Base-by-base conservation (phyloP, 768 basidiomycete genomes). In the Plicaturopsis crispa region DNA sequence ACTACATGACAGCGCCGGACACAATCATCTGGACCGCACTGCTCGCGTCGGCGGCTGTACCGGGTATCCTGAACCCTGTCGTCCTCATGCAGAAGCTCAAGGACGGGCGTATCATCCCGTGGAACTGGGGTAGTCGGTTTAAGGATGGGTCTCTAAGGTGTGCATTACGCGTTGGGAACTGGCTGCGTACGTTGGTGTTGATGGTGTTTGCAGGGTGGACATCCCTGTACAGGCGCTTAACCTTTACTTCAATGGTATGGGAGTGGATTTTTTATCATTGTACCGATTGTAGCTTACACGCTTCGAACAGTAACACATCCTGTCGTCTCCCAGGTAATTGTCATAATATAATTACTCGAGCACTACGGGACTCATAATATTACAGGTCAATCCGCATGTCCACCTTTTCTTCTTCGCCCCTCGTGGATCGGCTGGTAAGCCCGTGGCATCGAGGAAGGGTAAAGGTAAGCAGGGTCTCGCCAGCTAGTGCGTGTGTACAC, bases 321-420 rank as follows among this genome's bases (percentile, higher is more conserved):
- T 3, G 82, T 97, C 36, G 94, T 98, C 30, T 89, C 86, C 2
- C 92, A 97, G 62, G 92, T 88, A 17, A 99, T 48, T 78, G 73
- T 3, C 69, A 71, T 46, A 63, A n/a, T n/a, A n/a, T n/a, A n/a
- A n/a, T n/a, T n/a, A n/a, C n/a, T n/a, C n/a, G n/a, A n/a, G n/a
- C n/a, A n/a, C n/a, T n/a, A n/a, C n/a, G n/a, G n/a, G n/a, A n/a
- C n/a, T n/a, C n/a, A n/a, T n/a, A n/a, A n/a, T n/a, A n/a, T n/a
- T n/a, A 14, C 78, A 79, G 54, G 75, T 72, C 12, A 81, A 80
- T 41, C 80, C 80, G 1, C 85, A 87, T 49, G 85, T 96, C 6
- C 92, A 96, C 58, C 55, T 97, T 14, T 96, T 96, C 60, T 94
- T 96, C 65, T 97, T 94, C 54, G 90, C 90, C 2, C 84, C 87